phyloP scores from a whole-genome alignment of 441 rosid genomes.

The Syzygium malaccense region DNA sequence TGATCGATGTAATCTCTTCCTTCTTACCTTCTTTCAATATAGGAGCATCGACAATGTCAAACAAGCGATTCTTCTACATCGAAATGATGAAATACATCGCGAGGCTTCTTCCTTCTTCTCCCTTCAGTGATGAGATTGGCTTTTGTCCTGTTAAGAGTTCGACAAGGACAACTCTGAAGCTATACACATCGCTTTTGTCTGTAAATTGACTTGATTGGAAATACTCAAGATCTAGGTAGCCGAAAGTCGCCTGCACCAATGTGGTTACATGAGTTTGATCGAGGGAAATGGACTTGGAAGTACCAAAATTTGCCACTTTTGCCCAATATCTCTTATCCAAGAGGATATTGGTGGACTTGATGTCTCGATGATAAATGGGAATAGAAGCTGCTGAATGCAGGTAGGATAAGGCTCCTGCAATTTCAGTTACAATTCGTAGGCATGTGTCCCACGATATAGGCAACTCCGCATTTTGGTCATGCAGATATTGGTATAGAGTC shows the following conservation, averaged over 20 bases:
- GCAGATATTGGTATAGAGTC: not conserved
- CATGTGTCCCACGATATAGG: not conserved
- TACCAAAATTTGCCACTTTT: not conserved
- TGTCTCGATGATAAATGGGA: not conserved
- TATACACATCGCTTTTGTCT: too few relatives aligned
- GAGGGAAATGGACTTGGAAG: fast-evolving
- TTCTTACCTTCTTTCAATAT: not conserved
- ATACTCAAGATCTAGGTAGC: not conserved
- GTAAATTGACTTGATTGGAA: not conserved
- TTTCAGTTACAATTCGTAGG: not conserved
- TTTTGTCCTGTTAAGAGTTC: not conserved
- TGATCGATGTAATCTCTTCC: not conserved
- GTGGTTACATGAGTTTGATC: not conserved
- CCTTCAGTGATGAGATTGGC: not conserved
- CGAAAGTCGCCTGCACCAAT: not conserved
- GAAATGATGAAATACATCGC: not conserved
- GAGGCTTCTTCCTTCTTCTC: not conserved
- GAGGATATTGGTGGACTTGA: not conserved
- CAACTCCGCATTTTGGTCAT: fast-evolving
- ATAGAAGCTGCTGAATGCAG: not conserved
- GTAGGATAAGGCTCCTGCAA: not conserved
- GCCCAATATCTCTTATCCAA: not conserved
- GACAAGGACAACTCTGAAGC: not conserved
- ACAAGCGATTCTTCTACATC: not conserved
- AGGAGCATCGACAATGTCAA: not conserved